Percentiles rank a stretch among this genome's conserved stretches.
These are phyloP conservation scores for Euphorbia lathyris DNA, from an alignment of 345 rosid species.

Conservation along the genomic window DNA sequence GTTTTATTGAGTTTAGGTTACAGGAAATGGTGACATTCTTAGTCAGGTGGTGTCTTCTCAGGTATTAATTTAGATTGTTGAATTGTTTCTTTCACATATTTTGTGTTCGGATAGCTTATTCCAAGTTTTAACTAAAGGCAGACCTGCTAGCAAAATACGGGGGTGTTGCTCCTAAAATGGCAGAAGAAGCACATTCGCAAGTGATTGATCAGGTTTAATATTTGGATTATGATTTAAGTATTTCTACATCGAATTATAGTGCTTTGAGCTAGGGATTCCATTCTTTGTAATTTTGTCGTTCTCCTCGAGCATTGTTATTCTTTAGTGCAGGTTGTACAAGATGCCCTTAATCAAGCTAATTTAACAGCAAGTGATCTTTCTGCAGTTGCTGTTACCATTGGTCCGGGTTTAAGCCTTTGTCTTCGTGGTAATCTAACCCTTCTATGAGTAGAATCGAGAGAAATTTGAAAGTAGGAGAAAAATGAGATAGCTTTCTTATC, in stretches of 20 bases:
- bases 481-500: no score
- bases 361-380: slow-evolving; percentile 64
- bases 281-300: not conserved
- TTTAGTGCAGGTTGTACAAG: slow-evolving; percentile 70
- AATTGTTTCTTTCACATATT: not conserved
- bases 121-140: slow-evolving; percentile 48
- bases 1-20: slow-evolving; percentile 46
- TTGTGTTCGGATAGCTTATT: slow-evolving; percentile 14
- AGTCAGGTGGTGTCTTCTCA: slow-evolving; percentile 95
- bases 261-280: not conserved
- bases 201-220: slow-evolving; percentile 70
- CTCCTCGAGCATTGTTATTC: not conserved
- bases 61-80: slow-evolving; percentile 41
- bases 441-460: no score
- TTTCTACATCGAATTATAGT: not conserved
- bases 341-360: slow-evolving; percentile 71
- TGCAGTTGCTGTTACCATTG: slow-evolving; percentile 97
- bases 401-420: slow-evolving; percentile 95
- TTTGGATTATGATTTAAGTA: not conserved
- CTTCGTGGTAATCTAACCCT: slow-evolving; percentile 64
- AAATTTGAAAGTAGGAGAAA: no score
- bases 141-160: slow-evolving; percentile 82
- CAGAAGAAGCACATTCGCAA: slow-evolving; percentile 82
- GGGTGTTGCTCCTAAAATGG: slow-evolving; percentile 94
- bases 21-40: slow-evolving; percentile 77